These are phyloP conservation scores for Cairneyella variabilis DNA, from an alignment of 495 filamentous ascomycete species.

Conservation along the genomic window DNA sequence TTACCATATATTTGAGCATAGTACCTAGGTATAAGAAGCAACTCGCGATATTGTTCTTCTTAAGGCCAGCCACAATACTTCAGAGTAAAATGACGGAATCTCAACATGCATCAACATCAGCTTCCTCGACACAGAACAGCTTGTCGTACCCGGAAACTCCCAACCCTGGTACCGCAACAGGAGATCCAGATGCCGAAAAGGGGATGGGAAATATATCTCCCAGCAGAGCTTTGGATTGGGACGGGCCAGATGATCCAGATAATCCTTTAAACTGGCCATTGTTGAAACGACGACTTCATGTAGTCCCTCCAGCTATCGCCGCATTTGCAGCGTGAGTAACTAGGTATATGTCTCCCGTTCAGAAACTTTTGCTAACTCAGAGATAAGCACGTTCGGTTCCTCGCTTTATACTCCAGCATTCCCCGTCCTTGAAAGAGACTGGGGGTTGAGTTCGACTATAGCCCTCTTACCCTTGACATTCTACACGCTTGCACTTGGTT, in stretches of 20 bases:
- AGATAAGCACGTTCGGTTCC: conserved; percentile 45
- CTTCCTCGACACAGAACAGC: too few relatives aligned
- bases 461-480: conserved; percentile 52
- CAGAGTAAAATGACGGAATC: too few relatives aligned
- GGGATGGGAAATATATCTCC: too few relatives aligned
- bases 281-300: conserved; percentile 42
- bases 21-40: too few relatives aligned
- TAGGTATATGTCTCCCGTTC: not conserved
- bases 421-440: conserved; percentile 38
- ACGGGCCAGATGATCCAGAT: conserved; percentile 50
- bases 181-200: too few relatives aligned
- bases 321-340: conserved; percentile 36
- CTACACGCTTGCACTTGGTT: conserved; percentile 53
- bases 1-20: too few relatives aligned
- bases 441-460: conserved; percentile 44
- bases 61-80: too few relatives aligned
- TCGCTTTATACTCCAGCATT: conserved; percentile 50
- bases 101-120: too few relatives aligned
- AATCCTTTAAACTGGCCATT: conserved; percentile 61
- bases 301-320: conserved; percentile 42
- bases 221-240: conserved; percentile 44
- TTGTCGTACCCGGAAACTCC: too few relatives aligned
- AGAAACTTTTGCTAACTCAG: not conserved
- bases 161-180: too few relatives aligned
- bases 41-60: too few relatives aligned